phyloP scores from a whole-genome alignment of 2,329 filamentous ascomycete genomes.

The Magnaporthales sp. region DNA sequence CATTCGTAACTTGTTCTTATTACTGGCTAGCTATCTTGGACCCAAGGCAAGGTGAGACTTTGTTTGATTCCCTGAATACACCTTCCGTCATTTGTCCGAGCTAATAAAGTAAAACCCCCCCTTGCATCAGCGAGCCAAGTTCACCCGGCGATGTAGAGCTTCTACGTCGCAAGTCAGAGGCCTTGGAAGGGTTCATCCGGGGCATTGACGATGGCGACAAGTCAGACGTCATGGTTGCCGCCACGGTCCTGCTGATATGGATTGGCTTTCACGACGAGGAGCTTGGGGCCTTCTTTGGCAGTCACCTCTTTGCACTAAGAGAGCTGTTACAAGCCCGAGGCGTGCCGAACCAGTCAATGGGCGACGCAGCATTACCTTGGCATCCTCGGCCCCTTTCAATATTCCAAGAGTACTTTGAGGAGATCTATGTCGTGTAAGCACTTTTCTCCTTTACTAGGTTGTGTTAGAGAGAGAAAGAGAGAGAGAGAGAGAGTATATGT shows the following conservation, averaged over 20 bases:
- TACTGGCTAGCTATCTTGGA: neutral
- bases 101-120: neutral
- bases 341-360: neutral
- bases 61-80: neutral
- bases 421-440: neutral
- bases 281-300: neutral
- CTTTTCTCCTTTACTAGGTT: too few species aligned
- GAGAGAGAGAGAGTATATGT: too few species aligned
- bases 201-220: neutral
- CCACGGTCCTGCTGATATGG: neutral
- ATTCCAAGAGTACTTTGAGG: constrained; percentile 1
- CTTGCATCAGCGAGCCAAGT: neutral
- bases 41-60: neutral
- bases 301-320: neutral
- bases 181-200: neutral
- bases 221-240: neutral
- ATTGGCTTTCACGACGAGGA: neutral
- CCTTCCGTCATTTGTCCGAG: neutral
- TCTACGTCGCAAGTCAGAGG: neutral
- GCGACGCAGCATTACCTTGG: neutral
- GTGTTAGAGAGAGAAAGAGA: too few species aligned
- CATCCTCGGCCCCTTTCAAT: neutral
- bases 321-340: neutral
- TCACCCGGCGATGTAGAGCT: neutral
- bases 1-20: neutral